These are phyloP conservation scores for Letharia lupina DNA, from an alignment of 495 filamentous ascomycete genomes.

Conservation along the genomic window DNA sequence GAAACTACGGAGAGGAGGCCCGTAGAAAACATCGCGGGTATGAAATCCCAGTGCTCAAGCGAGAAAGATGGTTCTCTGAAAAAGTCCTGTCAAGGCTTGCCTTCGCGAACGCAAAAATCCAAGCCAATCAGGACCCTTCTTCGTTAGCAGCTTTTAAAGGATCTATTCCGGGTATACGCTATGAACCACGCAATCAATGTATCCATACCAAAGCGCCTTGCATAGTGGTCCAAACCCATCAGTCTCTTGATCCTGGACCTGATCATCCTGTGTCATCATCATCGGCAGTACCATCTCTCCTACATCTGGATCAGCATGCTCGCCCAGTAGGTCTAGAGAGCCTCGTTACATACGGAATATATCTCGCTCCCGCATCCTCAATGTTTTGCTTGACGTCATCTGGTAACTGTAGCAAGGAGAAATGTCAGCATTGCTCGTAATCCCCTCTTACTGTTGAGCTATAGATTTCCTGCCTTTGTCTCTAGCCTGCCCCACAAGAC, in stretches of 20 bases:
- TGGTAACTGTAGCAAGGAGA: conserved; percentile 37
- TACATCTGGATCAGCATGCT: conserved; percentile 19
- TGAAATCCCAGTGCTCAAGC: neutral
- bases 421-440: conserved; percentile 5
- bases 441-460: neutral
- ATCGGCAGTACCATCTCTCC: conserved; percentile 44
- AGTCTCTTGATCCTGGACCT: neutral
- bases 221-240: neutral
- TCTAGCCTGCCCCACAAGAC: neutral
- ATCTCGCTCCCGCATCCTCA: conserved; percentile 61
- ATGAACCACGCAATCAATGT: neutral
- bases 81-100: neutral
- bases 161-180: conserved; percentile 12
- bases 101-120: neutral
- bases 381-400: conserved; percentile 56
- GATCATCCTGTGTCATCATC: conserved; percentile 36
- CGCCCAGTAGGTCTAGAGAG: neutral
- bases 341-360: conserved; percentile 48
- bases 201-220: conserved; percentile 4
- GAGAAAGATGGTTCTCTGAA: neutral
- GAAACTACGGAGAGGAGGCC: no score
- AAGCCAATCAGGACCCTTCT: neutral
- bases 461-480: neutral
- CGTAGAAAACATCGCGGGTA: neutral
- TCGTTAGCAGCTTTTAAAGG: neutral